A percentile compares a stretch with the other conserved stretches of the same genome.
These are phyloP conservation scores for Canariomyces notabilis DNA, from an alignment of 2,329 filamentous ascomycete species.

Conservation along the genomic window DNA sequence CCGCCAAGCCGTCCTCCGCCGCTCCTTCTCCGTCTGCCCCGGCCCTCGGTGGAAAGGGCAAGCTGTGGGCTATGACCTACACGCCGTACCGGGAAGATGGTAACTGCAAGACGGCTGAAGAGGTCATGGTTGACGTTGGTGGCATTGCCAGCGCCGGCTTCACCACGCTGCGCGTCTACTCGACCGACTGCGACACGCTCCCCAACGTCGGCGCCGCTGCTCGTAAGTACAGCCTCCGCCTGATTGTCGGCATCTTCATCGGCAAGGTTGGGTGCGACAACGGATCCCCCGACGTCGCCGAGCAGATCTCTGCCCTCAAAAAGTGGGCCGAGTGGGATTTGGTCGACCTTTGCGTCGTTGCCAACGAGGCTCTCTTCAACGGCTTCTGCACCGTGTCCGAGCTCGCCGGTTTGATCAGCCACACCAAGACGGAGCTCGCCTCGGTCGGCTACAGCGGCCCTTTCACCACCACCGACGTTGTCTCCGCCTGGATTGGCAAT, in stretches of 20 bases:
- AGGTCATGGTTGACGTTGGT: constrained; percentile 57
- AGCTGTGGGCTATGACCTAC: constrained; percentile 74
- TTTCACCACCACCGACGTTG: constrained; percentile 81
- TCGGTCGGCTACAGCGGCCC: constrained; percentile 64
- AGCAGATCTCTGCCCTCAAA: constrained; percentile 70
- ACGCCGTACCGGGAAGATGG: constrained; percentile 62
- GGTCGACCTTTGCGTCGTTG: constrained; percentile 76
- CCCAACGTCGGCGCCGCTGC: constrained; percentile 67
- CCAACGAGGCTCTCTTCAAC: constrained; percentile 87
- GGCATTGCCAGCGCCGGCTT: constrained; percentile 63
- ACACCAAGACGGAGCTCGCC: constrained; percentile 59
- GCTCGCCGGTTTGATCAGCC: constrained; percentile 65
- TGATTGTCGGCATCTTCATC: constrained; percentile 88
- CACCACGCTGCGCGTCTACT: constrained; percentile 74
- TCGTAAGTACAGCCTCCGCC: constrained; percentile 60
- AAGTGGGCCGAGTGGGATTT: constrained; percentile 68
- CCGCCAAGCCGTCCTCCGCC: constrained; percentile 21
- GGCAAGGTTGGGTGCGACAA: constrained; percentile 58
- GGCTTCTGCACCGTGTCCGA: constrained; percentile 57
- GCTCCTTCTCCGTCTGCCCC: constrained; percentile 23
- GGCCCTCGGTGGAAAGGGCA: constrained; percentile 38
- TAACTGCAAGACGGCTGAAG: constrained; percentile 58
- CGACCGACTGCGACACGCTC: constrained; percentile 82
- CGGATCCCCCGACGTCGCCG: constrained; percentile 54
- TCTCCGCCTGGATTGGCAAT: constrained; percentile 67